Evolutionary conservation across 2,329 filamentous ascomycete genomes (phyloP).

Genomic region (Colletotrichum simmondsii): DNA sequence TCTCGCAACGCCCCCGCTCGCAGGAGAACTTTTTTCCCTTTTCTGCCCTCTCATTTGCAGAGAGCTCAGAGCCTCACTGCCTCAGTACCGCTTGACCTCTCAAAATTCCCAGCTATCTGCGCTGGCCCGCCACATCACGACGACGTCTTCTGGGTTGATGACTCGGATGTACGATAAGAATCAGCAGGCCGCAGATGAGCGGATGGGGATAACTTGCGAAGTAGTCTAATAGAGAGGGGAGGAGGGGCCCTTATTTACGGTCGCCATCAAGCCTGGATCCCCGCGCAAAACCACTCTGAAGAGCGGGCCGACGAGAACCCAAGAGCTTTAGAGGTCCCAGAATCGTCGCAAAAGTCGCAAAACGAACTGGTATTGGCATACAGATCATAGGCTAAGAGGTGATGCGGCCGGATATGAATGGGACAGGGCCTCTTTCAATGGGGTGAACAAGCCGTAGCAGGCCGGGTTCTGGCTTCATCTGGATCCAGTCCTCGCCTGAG

Average conservation of each 20-base stretch:
- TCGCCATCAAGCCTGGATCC: background rate
- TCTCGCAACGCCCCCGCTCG: background rate
- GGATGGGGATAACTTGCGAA: background rate
- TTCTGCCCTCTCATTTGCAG: background rate
- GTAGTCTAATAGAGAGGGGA: background rate
- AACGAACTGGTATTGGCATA: background rate
- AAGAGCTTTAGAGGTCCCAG: background rate
- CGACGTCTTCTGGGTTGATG: background rate
- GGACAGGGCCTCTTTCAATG: background rate
- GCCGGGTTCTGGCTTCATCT: background rate
- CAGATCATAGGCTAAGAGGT: background rate
- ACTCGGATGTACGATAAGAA: background rate
- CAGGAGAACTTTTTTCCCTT: background rate
- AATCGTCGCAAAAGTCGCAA: background rate
- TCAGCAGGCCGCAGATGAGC: no score
- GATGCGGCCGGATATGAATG: slow-evolving; percentile 11
- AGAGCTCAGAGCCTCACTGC: background rate
- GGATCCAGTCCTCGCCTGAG: background rate
- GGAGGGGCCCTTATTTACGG: background rate
- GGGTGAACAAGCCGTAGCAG: background rate
- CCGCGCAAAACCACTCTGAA: background rate
- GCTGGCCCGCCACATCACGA: background rate
- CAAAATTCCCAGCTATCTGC: background rate
- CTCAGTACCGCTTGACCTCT: background rate
- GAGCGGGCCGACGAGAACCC: background rate